phyloP scores from a whole-genome alignment of 2,329 filamentous ascomycete genomes.

The Pseudofabraea citricarpa region DNA sequence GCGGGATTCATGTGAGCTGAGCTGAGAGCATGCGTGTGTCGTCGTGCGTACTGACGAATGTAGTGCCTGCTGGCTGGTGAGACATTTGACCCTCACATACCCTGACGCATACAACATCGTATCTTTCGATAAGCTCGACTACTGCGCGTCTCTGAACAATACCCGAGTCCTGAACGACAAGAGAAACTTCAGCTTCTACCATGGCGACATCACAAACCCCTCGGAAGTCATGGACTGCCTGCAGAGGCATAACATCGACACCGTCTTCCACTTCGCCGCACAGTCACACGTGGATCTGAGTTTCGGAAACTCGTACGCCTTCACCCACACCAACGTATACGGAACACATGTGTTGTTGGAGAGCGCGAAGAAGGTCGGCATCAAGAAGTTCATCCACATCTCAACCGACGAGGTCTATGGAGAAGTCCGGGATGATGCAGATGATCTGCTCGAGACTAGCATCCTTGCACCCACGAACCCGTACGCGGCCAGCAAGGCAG shows the following conservation, averaged over 20 bases:
- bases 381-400: constrained; percentile 74
- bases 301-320: constrained; percentile 77
- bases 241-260: constrained; percentile 68
- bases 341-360: constrained; percentile 81
- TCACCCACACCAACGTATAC: constrained; percentile 77
- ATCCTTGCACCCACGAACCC: constrained; percentile 77
- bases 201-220: constrained; percentile 72
- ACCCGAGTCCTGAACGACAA: constrained; percentile 62
- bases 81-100: constrained; percentile 72
- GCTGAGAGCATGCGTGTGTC: constrained; percentile 3
- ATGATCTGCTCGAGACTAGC: constrained; percentile 68
- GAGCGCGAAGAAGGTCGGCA: constrained; percentile 64
- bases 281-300: constrained; percentile 79
- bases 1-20: constrained; percentile 75
- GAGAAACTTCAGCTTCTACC: constrained; percentile 73
- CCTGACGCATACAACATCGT: constrained; percentile 71
- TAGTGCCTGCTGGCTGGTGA: constrained; percentile 78
- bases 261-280: constrained; percentile 80
- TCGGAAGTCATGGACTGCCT: constrained; percentile 66
- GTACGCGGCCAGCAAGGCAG: constrained; percentile 75
- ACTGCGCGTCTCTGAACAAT: constrained; percentile 78
- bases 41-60: constrained; percentile 14
- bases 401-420: constrained; percentile 86
- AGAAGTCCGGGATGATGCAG: constrained; percentile 67
- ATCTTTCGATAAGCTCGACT: constrained; percentile 81